Base-by-base conservation (phyloP, 371 early-diverging fungal genomes). In the Conidiobolus incongruus region DNA sequence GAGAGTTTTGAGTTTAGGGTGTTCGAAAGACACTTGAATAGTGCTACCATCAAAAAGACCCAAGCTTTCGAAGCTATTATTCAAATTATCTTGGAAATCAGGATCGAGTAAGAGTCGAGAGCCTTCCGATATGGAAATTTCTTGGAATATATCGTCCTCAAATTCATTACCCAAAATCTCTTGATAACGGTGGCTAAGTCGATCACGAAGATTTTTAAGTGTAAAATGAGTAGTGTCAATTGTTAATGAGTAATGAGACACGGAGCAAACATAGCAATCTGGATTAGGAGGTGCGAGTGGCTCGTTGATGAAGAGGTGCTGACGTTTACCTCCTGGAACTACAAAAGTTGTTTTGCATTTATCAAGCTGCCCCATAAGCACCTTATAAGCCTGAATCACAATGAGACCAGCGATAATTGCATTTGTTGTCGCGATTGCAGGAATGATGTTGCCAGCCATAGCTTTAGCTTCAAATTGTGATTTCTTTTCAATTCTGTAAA, bases 341-440 rank as follows among this genome's bases (percentile, higher is more conserved):
- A 75, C 47, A 45, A 70, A 72, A 1, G 62, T 65, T 48, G 71
- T 70, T 57, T 65, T 53, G 56, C 77, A 65, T 22, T 66, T 54
- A 0, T 52, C 42, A 10, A 66, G 29, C 16, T 69, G 46, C 7
- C 61, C 64, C 39, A 56, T 59, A 4, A 87, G 54, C 4, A 86
- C 62, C 48, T 79, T 73, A 51, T 78, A 73, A 1, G 88, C 84
- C 36, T 82, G 71, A 60, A 87, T 66, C 10, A 90, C 81, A 36
- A 91, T 85, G 51, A 94, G 60, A 2, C 99, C 99, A 17, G 98
- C 90, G 49, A 99, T 76, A 29, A 98, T 82, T 4, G 99, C 98
- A 50, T 99, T 99, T 4, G 99, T 97, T 0, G 99, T 98, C 17
- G 99, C 98, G 48, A 99, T 94, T n/a, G 99, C 98, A 1, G 99